Evolutionary conservation across 176 grass and related monocot genomes (phyloP).

Genomic region (Phyllostachys edulis): DNA sequence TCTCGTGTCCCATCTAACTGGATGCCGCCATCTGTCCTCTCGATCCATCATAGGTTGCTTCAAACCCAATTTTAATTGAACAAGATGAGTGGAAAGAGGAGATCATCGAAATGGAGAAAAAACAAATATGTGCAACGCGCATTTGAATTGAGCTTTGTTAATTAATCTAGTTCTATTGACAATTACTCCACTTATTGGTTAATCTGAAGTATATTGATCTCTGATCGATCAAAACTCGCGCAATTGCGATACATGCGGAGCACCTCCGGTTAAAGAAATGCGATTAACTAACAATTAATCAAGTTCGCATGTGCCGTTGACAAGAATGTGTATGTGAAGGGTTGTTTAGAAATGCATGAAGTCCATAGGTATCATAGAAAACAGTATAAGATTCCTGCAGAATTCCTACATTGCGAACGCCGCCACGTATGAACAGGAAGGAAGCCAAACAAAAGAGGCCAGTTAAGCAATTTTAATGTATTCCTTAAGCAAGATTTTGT

Average conservation of each 20-base stretch:
- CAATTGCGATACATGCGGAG: background rate
- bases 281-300: background rate
- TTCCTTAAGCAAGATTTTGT: background rate
- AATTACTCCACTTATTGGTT: background rate
- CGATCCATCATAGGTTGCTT: background rate
- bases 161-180: background rate
- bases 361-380: background rate
- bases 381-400: background rate
- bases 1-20: background rate
- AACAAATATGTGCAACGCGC: background rate
- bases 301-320: background rate
- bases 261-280: background rate
- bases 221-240: too few relatives aligned
- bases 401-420: background rate
- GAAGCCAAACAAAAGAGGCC: background rate
- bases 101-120: background rate
- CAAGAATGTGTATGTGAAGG: background rate
- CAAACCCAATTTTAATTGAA: background rate
- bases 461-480: background rate
- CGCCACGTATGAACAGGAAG: background rate
- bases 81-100: background rate
- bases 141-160: background rate
- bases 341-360: background rate
- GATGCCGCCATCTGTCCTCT: conserved; percentile 30
- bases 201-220: background rate